phyloP scores from a whole-genome alignment of 805 yeast species.

The Ogataea populi-albae region DNA sequence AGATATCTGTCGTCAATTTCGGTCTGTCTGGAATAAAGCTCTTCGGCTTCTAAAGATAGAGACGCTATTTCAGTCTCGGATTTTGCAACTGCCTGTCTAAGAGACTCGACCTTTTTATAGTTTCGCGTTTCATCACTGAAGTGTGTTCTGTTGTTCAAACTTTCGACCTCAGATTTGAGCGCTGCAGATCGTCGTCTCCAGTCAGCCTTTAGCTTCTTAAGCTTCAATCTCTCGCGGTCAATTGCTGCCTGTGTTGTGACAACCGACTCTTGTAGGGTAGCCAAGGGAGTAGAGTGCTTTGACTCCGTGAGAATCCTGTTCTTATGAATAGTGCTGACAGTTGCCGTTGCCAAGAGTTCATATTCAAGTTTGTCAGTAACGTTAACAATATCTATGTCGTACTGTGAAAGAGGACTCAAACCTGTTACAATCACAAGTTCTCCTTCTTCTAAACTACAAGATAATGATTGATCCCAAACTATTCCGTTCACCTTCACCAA shows the following conservation, averaged over 20 bases:
- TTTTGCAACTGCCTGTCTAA: slow-evolving; percentile 44
- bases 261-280: slow-evolving; percentile 63
- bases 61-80: slow-evolving; percentile 36
- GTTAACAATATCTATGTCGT: slow-evolving; percentile 50
- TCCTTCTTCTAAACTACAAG: slow-evolving; percentile 45
- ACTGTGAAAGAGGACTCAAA: slow-evolving; percentile 60
- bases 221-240: slow-evolving; percentile 52
- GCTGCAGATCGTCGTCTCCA: slow-evolving; percentile 51
- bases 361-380: slow-evolving; percentile 30
- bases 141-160: slow-evolving; percentile 43
- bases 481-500: slow-evolving; percentile 60
- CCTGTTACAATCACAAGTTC: slow-evolving; percentile 61
- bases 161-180: slow-evolving; percentile 56
- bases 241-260: slow-evolving; percentile 61
- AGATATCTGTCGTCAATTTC: slow-evolving; percentile 38
- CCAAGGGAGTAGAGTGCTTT: slow-evolving; percentile 48
- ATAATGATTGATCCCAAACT: slow-evolving; percentile 63
- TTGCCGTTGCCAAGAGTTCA: slow-evolving; percentile 30
- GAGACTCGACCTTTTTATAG: slow-evolving; percentile 47
- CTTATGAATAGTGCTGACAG: slow-evolving; percentile 35
- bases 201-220: slow-evolving; percentile 58
- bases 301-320: slow-evolving; percentile 33
- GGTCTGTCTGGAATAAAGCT: slow-evolving; percentile 34
- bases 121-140: slow-evolving; percentile 57
- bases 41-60: slow-evolving; percentile 35